A percentile compares a stretch with the other conserved stretches of the same genome.
These are phyloP conservation scores for Russula abietina DNA, from an alignment of 768 basidiomycete genomes.

Conservation along the genomic window DNA sequence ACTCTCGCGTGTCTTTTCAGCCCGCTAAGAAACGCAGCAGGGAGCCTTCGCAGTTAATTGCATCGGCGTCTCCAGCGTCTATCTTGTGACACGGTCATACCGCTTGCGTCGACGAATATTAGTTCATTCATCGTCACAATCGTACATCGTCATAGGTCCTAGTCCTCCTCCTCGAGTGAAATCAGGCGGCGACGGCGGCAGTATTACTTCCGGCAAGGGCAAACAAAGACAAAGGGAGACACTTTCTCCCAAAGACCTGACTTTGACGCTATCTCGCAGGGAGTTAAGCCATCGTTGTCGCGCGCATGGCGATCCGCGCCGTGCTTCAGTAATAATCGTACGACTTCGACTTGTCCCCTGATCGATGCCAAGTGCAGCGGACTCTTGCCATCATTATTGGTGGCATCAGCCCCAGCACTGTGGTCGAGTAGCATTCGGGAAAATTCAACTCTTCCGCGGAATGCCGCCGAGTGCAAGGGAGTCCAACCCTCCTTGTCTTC, in stretches of 20 bases:
- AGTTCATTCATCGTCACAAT: neutral
- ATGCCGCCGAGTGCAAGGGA: neutral
- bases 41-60: slow-evolving; percentile 6
- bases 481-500: neutral
- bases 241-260: neutral
- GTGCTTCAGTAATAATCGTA: neutral
- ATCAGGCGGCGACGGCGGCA: neutral
- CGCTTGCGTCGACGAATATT: neutral
- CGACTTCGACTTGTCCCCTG: neutral
- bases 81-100: neutral
- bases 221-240: slow-evolving; percentile 6
- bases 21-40: slow-evolving; percentile 11
- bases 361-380: neutral
- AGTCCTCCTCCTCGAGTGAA: neutral
- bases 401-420: neutral
- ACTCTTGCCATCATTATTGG: neutral
- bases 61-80: neutral
- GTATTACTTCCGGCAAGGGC: neutral
- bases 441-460: neutral
- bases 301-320: neutral
- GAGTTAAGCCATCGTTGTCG: neutral
- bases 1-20: too few species aligned
- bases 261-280: neutral
- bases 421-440: neutral
- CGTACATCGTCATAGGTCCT: neutral